Base-by-base conservation (phyloP, 2,329 filamentous ascomycete species). In the Didymellaceae sp. region DNA sequence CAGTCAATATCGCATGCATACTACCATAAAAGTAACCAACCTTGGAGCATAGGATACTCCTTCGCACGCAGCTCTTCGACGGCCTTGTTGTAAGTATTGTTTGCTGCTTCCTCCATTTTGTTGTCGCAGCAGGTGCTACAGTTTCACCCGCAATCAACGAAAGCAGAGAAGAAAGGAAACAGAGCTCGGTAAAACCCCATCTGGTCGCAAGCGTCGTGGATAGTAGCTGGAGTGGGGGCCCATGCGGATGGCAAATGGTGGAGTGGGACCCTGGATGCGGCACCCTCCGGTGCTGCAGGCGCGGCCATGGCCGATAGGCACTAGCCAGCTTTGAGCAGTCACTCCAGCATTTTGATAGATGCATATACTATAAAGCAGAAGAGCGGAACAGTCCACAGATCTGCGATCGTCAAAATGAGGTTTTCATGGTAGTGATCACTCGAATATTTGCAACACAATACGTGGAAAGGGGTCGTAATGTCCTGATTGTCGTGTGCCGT, bases 31-130 rank as follows among this genome's bases (percentile, higher is more conserved):
- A 34, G 10, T 11, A 24, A 52, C 65, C 48, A 67, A 87, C 87
- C 86, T 75, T 82, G 77, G 33, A 90, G 77, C 85, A 89, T 88
- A 20, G 87, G 87, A 71, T 85, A 90, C 61, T 90, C 86, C 25
- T 66, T 66, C 13, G 78, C 72, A 53, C 87, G 79, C 22, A 89
- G 77, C 11, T 66, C 66, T 67, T 88, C 85, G 14, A 90, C 79
- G 24, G 74, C 74, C 47, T 70, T 68, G 67, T 88, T 84, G 68
- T 90, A 90, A 16, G 44, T 53, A 30, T 58, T 45, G 26, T 45
- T 38, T 28, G 60, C 48, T 52, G 59, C 53, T 58, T 65, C 65
- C 26, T 64, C 62, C 69, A 72, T 73, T 34, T 20, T 61, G 33
- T 39, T 39, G 16, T 43, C 8, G 28, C 31, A 24, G 35, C 28